Conservation (phyloP, 345 rosid genomes). For the Lepidium didymum region DNA sequence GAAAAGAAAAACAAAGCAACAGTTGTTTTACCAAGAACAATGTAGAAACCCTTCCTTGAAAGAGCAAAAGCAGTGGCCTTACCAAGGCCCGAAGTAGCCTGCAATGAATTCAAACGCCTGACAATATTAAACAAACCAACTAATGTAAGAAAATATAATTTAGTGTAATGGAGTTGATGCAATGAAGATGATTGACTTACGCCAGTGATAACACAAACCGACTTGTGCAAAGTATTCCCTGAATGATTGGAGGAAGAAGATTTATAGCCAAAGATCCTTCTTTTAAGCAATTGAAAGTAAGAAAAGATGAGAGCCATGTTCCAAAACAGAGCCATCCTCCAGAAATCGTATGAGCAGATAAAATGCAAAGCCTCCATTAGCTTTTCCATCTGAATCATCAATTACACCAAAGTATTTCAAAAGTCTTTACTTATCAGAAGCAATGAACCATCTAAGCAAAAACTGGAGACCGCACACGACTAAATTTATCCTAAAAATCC, state of each 20-base stretch:
- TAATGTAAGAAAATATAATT: not conserved
- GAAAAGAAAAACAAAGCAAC: not conserved
- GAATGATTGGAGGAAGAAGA: conserved; percentile 30
- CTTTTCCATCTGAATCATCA: conserved; percentile 27
- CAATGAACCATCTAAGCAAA: no score
- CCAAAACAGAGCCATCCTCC: conserved; percentile 83
- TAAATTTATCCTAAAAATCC: no score
- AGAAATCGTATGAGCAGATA: conserved; percentile 40
- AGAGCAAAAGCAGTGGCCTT: conserved; percentile 67
- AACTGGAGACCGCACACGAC: no score
- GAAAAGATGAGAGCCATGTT: conserved; percentile 43
- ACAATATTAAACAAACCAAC: not conserved
- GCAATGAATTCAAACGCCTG: conserved; percentile 5
- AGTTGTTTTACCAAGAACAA: conserved; percentile 55
- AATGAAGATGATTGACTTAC: conserved; percentile 34
- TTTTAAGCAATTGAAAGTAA: conserved; percentile 41
- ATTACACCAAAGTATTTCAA: not conserved
- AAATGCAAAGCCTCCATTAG: conserved; percentile 38
- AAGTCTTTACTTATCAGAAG: no score
- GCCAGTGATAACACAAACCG: conserved; percentile 75
- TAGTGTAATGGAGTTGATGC: not conserved
- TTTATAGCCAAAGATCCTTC: conserved; percentile 27
- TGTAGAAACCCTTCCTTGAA: conserved; percentile 61
- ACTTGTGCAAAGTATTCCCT: conserved; percentile 20
- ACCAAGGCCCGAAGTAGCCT: conserved; percentile 92